Conservation (phyloP, 306 rosid species). For the Cucurbita maxima region DNA sequence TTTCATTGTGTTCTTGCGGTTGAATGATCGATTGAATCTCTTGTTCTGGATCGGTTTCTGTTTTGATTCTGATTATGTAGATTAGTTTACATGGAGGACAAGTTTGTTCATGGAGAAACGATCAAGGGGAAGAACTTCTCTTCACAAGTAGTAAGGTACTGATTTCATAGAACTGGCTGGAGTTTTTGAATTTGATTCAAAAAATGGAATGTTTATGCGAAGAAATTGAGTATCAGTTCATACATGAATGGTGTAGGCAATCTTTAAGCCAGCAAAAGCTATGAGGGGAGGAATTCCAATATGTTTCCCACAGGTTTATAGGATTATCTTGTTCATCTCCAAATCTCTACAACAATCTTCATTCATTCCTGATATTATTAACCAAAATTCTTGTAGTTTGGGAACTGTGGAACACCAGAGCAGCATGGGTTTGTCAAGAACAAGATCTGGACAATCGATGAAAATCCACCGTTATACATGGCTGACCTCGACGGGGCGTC, state of each 20-base stretch:
- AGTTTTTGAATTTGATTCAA: background rate
- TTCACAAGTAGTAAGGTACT: constrained; percentile 85
- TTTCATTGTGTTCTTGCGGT: too few relatives aligned
- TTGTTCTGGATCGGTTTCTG: constrained; percentile 7
- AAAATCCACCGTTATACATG: constrained; percentile 46
- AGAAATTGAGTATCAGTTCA: background rate
- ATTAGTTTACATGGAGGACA: constrained; percentile 89
- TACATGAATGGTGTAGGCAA: constrained; percentile 34
- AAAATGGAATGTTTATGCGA: background rate
- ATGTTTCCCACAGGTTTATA: constrained; percentile 77
- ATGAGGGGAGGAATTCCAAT: constrained; percentile 82
- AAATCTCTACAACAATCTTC: background rate
- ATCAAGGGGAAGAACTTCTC: constrained; percentile 77
- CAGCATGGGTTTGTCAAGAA: constrained; percentile 90
- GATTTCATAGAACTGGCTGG: background rate
- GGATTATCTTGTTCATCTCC: constrained; percentile 2
- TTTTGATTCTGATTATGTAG: constrained; percentile 21
- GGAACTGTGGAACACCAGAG: constrained; percentile 69
- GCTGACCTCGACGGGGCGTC: constrained; percentile 31
- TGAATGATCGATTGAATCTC: background rate
- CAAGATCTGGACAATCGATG: constrained; percentile 69
- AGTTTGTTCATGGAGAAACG: constrained; percentile 78
- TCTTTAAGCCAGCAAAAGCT: constrained; percentile 57
- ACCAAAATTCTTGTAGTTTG: constrained; percentile 39
- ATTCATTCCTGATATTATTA: constrained; percentile 5